Evolutionary conservation across 202 grass and related monocot species (phyloP).

Genomic region (Saccharum hybrid): DNA sequence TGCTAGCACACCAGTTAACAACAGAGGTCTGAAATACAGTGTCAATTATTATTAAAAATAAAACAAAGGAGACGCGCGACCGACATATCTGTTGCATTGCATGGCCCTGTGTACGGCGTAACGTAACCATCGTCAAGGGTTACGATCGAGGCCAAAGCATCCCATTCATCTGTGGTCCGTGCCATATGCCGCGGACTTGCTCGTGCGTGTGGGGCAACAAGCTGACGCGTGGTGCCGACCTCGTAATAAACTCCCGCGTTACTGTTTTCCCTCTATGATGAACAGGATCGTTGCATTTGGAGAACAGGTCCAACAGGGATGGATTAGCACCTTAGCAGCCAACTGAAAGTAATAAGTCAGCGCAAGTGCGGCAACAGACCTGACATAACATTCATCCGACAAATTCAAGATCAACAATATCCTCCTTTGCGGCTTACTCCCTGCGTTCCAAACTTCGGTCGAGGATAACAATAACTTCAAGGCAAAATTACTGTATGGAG

Average conservation of each 20-base stretch:
- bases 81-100: neutral
- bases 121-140: conserved; percentile 13
- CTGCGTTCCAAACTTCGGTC: no score
- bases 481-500: no score
- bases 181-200: conserved; percentile 17
- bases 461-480: no score
- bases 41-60: neutral
- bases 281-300: conserved; percentile 29
- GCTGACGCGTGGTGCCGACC: conserved; percentile 48
- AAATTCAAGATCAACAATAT: neutral
- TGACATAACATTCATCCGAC: neutral
- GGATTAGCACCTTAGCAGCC: neutral
- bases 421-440: neutral
- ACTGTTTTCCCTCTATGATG: neutral
- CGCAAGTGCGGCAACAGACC: neutral
- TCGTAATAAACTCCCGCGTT: conserved; percentile 5
- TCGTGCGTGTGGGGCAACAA: no score
- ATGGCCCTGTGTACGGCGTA: neutral
- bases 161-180: neutral
- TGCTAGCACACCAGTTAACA: no score
- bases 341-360: neutral
- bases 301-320: neutral
- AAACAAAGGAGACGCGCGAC: neutral
- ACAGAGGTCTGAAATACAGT: neutral
- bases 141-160: neutral